These are phyloP conservation scores for Diplotaxis tenuifolia DNA, from an alignment of 345 rosid species.

Conservation along the genomic window DNA sequence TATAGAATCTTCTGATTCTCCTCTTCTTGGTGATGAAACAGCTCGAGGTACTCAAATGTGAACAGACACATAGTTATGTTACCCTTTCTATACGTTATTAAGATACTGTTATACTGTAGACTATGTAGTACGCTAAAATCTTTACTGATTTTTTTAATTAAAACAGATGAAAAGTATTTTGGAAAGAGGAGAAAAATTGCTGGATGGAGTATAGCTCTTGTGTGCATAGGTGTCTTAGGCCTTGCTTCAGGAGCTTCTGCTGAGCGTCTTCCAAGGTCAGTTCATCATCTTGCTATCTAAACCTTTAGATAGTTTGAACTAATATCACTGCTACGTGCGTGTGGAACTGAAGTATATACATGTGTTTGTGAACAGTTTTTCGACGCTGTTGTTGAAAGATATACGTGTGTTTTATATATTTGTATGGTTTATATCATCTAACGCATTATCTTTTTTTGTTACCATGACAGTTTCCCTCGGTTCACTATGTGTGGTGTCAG, in stretches of 20 bases:
- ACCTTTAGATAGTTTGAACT: constrained; percentile 1
- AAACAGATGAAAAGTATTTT: constrained; percentile 44
- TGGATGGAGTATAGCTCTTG: constrained; percentile 51
- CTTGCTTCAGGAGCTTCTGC: constrained; percentile 56
- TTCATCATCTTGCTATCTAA: neutral
- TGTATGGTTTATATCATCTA: neutral
- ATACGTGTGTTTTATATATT: neutral
- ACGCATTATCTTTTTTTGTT: neutral
- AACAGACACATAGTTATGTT: neutral
- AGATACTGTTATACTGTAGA: neutral
- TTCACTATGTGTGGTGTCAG: constrained; percentile 46
- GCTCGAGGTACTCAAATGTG: constrained; percentile 39
- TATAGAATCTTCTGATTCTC: constrained; percentile 35
- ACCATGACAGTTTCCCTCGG: constrained; percentile 45
- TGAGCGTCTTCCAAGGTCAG: constrained; percentile 52
- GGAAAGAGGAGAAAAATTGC: constrained; percentile 56
- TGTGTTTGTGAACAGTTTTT: neutral
- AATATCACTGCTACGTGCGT: neutral
- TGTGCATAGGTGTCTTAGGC: constrained; percentile 52
- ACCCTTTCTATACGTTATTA: neutral
- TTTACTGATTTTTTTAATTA: neutral
- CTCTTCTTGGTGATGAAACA: constrained; percentile 41
- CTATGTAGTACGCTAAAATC: neutral
- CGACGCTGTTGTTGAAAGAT: neutral
- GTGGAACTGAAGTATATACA: neutral